Evolutionary conservation across 2,329 filamentous ascomycete species (phyloP).

Genomic region (Phaeosphaeriaceae sp.): DNA sequence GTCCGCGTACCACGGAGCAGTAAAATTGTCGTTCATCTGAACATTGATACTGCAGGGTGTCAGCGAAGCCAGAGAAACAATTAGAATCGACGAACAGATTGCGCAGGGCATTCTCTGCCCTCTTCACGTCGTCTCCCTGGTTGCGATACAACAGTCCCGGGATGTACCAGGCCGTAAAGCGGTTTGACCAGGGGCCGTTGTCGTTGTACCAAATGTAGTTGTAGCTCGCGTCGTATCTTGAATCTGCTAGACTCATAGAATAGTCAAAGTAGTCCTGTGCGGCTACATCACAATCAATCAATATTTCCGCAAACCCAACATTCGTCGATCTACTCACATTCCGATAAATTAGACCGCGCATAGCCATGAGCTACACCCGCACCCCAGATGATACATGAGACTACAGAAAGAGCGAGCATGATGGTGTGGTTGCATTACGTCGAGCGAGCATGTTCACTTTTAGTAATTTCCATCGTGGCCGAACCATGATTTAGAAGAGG

Average conservation of each 20-base stretch:
- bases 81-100: slow-evolving; percentile 27
- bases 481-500: neutral
- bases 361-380: neutral
- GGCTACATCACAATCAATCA: neutral
- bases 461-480: neutral
- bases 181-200: slow-evolving; percentile 53
- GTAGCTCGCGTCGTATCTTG: slow-evolving; percentile 53
- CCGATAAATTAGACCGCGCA: neutral
- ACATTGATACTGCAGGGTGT: slow-evolving; percentile 20
- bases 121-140: slow-evolving; percentile 45
- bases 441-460: neutral
- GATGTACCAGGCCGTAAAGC: slow-evolving; percentile 56
- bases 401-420: neutral
- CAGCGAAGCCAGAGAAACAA: neutral
- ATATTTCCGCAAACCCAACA: neutral
- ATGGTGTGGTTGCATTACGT: neutral
- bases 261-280: slow-evolving; percentile 24
- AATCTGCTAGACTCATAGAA: slow-evolving; percentile 36
- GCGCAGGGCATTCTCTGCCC: slow-evolving; percentile 47
- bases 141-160: slow-evolving; percentile 49
- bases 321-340: neutral
- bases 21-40: slow-evolving; percentile 49
- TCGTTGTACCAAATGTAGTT: slow-evolving; percentile 54
- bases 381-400: neutral
- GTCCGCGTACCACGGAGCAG: slow-evolving; percentile 54